phyloP scores from a whole-genome alignment of 805 yeast genomes.

The Myxozyma udenii region DNA sequence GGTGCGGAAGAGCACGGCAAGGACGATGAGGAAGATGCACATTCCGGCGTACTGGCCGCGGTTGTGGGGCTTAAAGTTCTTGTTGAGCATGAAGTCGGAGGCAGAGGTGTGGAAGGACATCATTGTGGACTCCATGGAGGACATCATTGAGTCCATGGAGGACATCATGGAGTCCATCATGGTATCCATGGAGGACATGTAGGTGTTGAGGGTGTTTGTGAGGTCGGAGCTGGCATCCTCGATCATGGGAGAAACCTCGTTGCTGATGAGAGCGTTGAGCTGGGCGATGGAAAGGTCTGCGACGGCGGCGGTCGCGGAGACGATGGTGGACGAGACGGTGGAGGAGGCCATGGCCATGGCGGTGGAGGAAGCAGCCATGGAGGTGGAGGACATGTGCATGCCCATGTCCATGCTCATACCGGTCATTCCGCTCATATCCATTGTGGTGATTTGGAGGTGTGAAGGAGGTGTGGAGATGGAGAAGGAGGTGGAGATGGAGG shows the following conservation, averaged over 20 bases:
- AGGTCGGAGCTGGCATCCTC: background rate
- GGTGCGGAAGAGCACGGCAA: conserved; percentile 31
- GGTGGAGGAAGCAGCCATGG: conserved; percentile 7
- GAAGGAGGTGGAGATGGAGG: background rate
- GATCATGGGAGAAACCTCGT: too few relatives aligned
- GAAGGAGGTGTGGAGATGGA: background rate
- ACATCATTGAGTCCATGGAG: conserved; percentile 4
- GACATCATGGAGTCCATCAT: conserved; percentile 1
- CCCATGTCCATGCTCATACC: conserved; percentile 5
- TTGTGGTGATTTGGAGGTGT: background rate
- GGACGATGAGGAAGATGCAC: conserved; percentile 34
- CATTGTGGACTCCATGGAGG: conserved; percentile 10
- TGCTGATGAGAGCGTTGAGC: too few relatives aligned
- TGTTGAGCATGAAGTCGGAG: conserved; percentile 30
- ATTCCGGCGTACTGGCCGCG: conserved; percentile 36
- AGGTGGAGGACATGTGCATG: conserved; percentile 1
- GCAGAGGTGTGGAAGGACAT: conserved; percentile 33
- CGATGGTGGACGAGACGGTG: conserved; percentile 1
- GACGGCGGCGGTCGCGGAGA: conserved; percentile 8
- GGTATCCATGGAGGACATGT: conserved; percentile 4
- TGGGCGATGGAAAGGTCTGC: too few relatives aligned
- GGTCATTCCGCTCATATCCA: conserved; percentile 15
- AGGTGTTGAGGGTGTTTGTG: background rate
- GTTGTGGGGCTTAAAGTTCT: conserved; percentile 33
- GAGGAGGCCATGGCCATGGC: conserved; percentile 2